Conservation (phyloP, 225 moss, liverwort and hornwort genomes). For the Physcomitrellopsis africana region DNA sequence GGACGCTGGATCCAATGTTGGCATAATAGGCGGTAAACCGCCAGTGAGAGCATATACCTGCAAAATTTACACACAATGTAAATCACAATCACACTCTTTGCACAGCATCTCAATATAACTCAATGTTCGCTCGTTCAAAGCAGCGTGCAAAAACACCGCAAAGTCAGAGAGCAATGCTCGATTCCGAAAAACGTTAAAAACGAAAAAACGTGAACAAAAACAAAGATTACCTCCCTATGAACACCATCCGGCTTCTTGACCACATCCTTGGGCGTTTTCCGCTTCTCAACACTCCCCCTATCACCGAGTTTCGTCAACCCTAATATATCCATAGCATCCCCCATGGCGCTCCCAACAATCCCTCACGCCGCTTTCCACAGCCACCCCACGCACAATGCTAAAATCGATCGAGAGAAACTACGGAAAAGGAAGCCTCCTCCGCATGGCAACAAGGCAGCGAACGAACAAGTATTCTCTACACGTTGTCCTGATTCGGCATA, state of each 20-base stretch:
- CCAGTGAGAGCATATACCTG: slow-evolving; percentile 74
- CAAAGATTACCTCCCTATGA: slow-evolving; percentile 54
- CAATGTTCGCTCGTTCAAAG: not conserved
- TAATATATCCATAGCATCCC: slow-evolving; percentile 66
- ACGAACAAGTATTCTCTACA: too few species aligned
- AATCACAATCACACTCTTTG: not conserved
- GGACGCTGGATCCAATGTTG: slow-evolving; percentile 52
- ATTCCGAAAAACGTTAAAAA: not conserved
- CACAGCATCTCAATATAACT: not conserved
- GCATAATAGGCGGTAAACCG: slow-evolving; percentile 65
- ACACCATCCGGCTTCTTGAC: slow-evolving; percentile 78
- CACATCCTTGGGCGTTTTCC: slow-evolving; percentile 58
- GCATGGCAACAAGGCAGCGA: too few species aligned
- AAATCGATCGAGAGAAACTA: too few species aligned
- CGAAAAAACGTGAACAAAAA: not conserved
- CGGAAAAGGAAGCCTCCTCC: too few species aligned
- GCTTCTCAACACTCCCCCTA: slow-evolving; percentile 49
- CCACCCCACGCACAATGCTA: too few species aligned
- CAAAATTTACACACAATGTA: not conserved
- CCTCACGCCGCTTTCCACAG: too few species aligned
- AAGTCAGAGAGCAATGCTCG: not conserved
- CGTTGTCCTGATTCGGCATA: too few species aligned
- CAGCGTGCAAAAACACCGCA: not conserved
- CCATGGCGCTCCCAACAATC: slow-evolving; percentile 30
- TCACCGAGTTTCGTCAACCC: slow-evolving; percentile 53